Evolutionary conservation across 2,329 filamentous ascomycete genomes (phyloP).

Genomic region (Teratosphaeria epicoccoides): DNA sequence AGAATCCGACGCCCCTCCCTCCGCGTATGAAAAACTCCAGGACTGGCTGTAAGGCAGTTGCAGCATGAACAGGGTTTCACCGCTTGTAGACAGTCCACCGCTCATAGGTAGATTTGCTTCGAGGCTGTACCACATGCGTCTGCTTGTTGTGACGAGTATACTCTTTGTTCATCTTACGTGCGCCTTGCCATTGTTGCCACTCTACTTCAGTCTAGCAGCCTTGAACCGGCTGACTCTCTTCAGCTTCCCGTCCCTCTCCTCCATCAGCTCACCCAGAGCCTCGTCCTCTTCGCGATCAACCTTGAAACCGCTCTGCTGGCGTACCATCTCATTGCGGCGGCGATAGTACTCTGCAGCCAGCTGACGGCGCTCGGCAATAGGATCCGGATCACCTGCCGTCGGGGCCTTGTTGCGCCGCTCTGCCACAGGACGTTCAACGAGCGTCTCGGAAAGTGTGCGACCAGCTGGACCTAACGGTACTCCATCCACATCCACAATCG

Average conservation of each 20-base stretch:
- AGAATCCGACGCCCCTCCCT: too few relatives aligned
- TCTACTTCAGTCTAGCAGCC: conserved; percentile 24
- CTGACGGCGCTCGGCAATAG: conserved; percentile 61
- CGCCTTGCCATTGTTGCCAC: background rate
- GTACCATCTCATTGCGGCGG: conserved; percentile 71
- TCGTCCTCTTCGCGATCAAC: conserved; percentile 46
- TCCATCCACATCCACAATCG: conserved; percentile 2
- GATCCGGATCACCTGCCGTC: conserved; percentile 41
- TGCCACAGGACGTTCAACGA: conserved; percentile 41
- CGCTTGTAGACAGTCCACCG: conserved; percentile 9
- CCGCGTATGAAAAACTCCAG: too few relatives aligned
- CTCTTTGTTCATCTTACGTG: background rate
- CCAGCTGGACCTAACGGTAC: conserved; percentile 13
- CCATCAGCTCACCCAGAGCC: conserved; percentile 53
- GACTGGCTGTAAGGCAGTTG: conserved; percentile 9
- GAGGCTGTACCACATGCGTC: background rate
- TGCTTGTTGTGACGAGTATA: background rate
- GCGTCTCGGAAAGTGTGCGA: conserved; percentile 36
- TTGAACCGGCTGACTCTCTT: conserved; percentile 31
- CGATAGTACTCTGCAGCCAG: conserved; percentile 75
- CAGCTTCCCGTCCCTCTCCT: conserved; percentile 28
- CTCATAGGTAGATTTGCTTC: background rate
- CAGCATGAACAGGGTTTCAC: conserved; percentile 4
- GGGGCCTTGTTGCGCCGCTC: conserved; percentile 10
- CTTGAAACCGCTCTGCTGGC: conserved; percentile 71